Percentiles rank a stretch among this genome's conserved stretches.
Conservation (phyloP, 2,329 filamentous ascomycete species). For the Endothia cerciana region DNA sequence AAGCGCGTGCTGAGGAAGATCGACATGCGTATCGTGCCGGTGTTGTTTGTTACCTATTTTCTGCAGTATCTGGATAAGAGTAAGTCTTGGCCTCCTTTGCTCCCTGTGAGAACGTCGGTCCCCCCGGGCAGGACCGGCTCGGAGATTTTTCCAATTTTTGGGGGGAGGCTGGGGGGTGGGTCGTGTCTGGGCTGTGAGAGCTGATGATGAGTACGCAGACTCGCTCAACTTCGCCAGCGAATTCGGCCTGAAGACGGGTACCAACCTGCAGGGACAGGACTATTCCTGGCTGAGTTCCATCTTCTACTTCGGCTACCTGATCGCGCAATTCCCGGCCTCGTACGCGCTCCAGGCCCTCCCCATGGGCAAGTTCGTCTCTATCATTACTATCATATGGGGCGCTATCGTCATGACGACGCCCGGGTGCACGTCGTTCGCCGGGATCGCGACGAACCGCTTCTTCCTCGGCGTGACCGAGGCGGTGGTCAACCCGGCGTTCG, state of each 20-base stretch:
- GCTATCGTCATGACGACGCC: constrained; percentile 51
- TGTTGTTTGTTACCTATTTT: constrained; percentile 39
- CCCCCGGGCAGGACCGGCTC: too few species aligned
- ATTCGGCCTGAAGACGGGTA: constrained; percentile 51
- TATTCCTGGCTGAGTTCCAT: constrained; percentile 58
- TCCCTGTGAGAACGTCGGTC: too few species aligned
- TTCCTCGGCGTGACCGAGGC: constrained; percentile 62
- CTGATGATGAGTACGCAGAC: constrained; percentile 31
- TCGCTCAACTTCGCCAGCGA: constrained; percentile 55
- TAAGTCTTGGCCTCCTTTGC: neutral
- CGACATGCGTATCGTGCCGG: constrained; percentile 37
- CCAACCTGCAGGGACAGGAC: constrained; percentile 51
- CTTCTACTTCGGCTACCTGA: constrained; percentile 56
- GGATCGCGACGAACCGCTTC: constrained; percentile 59
- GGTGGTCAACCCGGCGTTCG: constrained; percentile 59
- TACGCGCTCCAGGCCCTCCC: constrained; percentile 52
- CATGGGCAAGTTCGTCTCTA: constrained; percentile 52
- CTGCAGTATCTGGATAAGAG: constrained; percentile 44
- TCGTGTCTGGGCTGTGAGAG: neutral
- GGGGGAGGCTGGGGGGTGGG: too few species aligned
- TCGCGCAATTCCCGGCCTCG: constrained; percentile 49
- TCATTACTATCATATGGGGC: constrained; percentile 52
- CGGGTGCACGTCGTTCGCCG: constrained; percentile 57
- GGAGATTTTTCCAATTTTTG: too few species aligned
- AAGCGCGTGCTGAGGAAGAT: constrained; percentile 39